Base-by-base conservation (phyloP, 495 filamentous ascomycete species). In the Hypoxylon lenormandii region DNA sequence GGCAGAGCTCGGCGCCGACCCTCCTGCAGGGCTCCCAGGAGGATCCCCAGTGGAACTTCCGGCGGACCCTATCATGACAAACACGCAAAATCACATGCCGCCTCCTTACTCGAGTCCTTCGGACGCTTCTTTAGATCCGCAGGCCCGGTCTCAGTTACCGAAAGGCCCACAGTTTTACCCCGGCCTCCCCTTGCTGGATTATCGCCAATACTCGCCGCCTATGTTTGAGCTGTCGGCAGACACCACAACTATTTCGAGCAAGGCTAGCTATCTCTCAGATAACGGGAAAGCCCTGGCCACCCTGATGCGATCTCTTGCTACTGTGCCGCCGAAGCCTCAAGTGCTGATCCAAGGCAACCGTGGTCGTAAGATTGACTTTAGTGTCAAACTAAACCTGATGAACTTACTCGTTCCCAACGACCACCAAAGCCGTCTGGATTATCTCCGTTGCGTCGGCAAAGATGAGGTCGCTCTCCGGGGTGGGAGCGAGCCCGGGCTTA, bases 371-470 rank as follows among this genome's bases (percentile, higher is more conserved):
- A 42, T 74, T 18, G 83, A 86, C 64, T 86, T 87, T 58, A 77
- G 78, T 46, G 72, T 86, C 56, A 81, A 80, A 65, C 72, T 87
- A 11, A 87, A 87, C 62, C 76, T 85, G 33, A 82, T 87, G 78
- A 77, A 74, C 40, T 69, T 85, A 30, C 76, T 87, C 10, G 73
- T 86, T 52, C 67, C 82, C 54, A 66, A 77, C 36, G 63, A 80
- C 51, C 48, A 74, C n/a, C 60, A 55, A 2, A 64, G 78, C 38
- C 70, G 79, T 12, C 79, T 84, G 75, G 84, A 87, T 63, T 86
- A 85, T 72, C 74, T 87, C 55, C 80, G 82, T 46, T 79, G 82
- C 53, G 82, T 86, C n/a, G 77, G 73, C 0, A 68, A 70, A 13
- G 81, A 78, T 11, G 84, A 86, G 69, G 45, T 81, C 19, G 83